A percentile compares a stretch with the other conserved stretches of the same genome.
These are phyloP conservation scores for Coemansia sp. DNA, from an alignment of 192 early-diverging fungal species.

Conservation along the genomic window DNA sequence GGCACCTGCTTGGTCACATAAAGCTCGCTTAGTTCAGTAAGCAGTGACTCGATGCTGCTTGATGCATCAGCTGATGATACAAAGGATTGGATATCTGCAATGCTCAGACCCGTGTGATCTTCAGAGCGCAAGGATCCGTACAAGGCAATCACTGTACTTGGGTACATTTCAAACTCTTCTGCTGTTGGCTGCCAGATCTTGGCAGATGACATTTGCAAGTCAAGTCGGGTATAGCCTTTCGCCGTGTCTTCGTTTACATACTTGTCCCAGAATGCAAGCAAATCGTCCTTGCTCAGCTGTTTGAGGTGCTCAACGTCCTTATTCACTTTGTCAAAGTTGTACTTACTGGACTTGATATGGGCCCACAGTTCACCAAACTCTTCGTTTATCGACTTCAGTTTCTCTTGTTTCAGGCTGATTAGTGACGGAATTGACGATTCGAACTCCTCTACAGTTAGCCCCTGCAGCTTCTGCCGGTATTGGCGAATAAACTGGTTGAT, in stretches of 20 bases:
- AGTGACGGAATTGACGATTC: constrained; percentile 62
- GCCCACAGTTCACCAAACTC: constrained; percentile 66
- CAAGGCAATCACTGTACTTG: background rate
- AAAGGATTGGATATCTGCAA: background rate
- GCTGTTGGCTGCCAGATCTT: background rate
- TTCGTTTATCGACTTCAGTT: constrained; percentile 68
- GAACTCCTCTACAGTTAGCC: constrained; percentile 63
- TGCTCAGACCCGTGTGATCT: background rate
- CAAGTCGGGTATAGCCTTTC: background rate
- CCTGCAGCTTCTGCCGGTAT: constrained; percentile 40
- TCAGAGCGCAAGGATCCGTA: background rate
- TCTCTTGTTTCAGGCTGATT: constrained; percentile 63
- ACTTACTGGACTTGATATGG: constrained; percentile 64
- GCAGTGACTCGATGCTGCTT: background rate
- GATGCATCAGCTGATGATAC: background rate
- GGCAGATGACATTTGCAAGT: background rate
- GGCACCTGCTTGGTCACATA: background rate
- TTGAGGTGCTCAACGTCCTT: constrained; percentile 8
- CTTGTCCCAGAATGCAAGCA: constrained; percentile 41
- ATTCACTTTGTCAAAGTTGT: constrained; percentile 69
- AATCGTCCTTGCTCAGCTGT: constrained; percentile 18
- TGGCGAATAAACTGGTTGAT: constrained; percentile 77
- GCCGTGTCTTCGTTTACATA: constrained; percentile 33
- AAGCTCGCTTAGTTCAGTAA: background rate
- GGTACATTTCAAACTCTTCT: background rate